Percentiles rank a stretch among this genome's conserved stretches.
Evolutionary conservation across 192 early-diverging fungal species (phyloP).

Genomic region (Spizellomyces sp.): DNA sequence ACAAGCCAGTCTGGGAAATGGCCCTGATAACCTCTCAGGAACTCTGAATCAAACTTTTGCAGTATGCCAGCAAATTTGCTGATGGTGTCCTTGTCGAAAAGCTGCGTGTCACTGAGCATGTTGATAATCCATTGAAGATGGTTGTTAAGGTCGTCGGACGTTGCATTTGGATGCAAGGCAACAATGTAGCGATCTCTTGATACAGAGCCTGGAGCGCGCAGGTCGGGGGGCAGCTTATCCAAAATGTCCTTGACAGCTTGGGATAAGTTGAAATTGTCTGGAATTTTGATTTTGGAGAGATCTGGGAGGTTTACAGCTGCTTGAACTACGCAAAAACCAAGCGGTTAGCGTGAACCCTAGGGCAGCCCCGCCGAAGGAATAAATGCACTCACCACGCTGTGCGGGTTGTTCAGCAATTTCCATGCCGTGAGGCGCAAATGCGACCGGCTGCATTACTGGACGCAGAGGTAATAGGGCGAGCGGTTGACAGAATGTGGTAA

Average conservation of each 20-base stretch:
- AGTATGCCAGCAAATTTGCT: constrained; percentile 19
- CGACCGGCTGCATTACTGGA: too few species aligned
- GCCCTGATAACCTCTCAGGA: constrained; percentile 8
- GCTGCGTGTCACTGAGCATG: background rate
- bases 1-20: constrained; percentile 16
- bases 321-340: background rate
- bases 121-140: constrained; percentile 8
- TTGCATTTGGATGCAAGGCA: constrained; percentile 1
- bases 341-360: too few species aligned
- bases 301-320: background rate
- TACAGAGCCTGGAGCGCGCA: background rate
- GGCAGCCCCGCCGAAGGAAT: too few species aligned
- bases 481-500: too few species aligned
- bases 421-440: too few species aligned
- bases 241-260: background rate
- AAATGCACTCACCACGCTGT: too few species aligned
- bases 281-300: background rate
- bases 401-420: too few species aligned
- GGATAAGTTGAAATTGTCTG: background rate
- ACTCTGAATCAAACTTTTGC: background rate
- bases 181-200: constrained; percentile 13
- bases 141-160: background rate
- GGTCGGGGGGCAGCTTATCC: background rate
- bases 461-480: too few species aligned
- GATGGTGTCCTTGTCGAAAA: background rate